Evolutionary conservation across 139 green algal species (phyloP).

Genomic region (Volvox africanus): DNA sequence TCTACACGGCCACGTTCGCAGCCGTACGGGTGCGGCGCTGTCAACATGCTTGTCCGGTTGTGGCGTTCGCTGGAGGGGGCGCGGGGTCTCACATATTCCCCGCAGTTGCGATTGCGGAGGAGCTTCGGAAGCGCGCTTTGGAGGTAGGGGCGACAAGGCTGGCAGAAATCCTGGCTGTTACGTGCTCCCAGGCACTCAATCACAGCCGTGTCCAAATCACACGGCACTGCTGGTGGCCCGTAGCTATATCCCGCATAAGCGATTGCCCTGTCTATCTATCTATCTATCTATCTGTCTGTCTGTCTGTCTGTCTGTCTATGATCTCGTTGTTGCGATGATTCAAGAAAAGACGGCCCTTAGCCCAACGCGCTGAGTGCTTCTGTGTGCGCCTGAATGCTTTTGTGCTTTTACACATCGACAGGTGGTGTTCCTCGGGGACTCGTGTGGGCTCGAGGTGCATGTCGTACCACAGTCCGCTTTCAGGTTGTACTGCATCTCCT

Average conservation of each 20-base stretch:
- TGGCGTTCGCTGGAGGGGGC: not conserved
- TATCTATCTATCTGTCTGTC: not conserved
- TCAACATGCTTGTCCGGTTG: not conserved
- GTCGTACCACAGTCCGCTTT: conserved; percentile 11
- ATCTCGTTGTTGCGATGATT: not conserved
- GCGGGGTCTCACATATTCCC: not conserved
- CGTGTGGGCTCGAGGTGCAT: not conserved
- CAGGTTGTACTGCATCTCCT: not conserved
- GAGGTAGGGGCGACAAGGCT: not conserved
- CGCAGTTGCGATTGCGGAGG: conserved; percentile 4
- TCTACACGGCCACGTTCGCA: not conserved
- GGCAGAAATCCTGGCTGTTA: not conserved
- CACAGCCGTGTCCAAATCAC: not conserved
- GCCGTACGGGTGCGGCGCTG: not conserved
- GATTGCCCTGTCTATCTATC: not conserved
- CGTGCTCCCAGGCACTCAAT: too few relatives aligned
- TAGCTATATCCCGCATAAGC: not conserved
- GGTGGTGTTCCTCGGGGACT: conserved; percentile 25
- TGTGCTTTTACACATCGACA: not conserved
- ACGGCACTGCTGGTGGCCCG: too few relatives aligned
- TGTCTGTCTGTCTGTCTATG: too few relatives aligned
- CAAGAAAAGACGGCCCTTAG: not conserved
- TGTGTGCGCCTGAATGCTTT: not conserved
- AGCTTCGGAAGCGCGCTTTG: not conserved
- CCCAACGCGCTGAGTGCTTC: not conserved